Evolutionary conservation across 2,329 filamentous ascomycete genomes (phyloP).

Genomic region (Alternaria brassicae): DNA sequence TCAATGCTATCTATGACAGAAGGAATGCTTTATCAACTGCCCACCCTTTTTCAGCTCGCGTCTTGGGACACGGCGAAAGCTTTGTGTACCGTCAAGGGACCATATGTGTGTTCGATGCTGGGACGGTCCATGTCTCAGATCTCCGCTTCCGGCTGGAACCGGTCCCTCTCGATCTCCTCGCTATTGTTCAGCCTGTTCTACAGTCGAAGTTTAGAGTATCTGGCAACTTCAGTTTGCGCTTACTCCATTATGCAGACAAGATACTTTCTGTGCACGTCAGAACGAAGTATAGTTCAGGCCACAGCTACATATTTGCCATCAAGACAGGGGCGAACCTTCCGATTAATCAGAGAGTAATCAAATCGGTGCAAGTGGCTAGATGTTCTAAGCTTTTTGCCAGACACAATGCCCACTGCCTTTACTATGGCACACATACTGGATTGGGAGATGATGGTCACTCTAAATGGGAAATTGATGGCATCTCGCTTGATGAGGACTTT

Average conservation of each 20-base stretch:
- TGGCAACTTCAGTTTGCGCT: constrained; percentile 51
- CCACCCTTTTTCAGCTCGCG: constrained; percentile 66
- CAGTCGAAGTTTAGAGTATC: constrained; percentile 7
- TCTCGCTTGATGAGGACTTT: constrained; percentile 46
- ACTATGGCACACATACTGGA: constrained; percentile 70
- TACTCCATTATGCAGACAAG: constrained; percentile 45
- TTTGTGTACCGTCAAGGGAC: constrained; percentile 70
- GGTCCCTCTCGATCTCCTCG: constrained; percentile 31
- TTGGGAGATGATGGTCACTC: constrained; percentile 61
- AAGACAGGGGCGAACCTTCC: constrained; percentile 20
- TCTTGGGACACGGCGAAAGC: constrained; percentile 65
- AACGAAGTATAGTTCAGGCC: constrained; percentile 17
- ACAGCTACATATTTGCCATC: constrained; percentile 38
- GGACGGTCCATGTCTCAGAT: constrained; percentile 65
- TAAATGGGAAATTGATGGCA: constrained; percentile 68
- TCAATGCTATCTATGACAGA: constrained; percentile 68
- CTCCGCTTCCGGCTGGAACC: constrained; percentile 52
- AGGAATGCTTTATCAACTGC: constrained; percentile 66
- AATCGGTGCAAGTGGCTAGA: constrained; percentile 25
- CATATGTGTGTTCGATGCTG: constrained; percentile 67
- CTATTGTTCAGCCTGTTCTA: constrained; percentile 20
- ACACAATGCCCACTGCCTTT: constrained; percentile 67
- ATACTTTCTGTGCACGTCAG: constrained; percentile 40
- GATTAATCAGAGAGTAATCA: constrained; percentile 49
- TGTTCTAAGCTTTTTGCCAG: constrained; percentile 70